Evolutionary conservation across 202 grass and related monocot genomes (phyloP).

Genomic region (Saccharum hybrid): DNA sequence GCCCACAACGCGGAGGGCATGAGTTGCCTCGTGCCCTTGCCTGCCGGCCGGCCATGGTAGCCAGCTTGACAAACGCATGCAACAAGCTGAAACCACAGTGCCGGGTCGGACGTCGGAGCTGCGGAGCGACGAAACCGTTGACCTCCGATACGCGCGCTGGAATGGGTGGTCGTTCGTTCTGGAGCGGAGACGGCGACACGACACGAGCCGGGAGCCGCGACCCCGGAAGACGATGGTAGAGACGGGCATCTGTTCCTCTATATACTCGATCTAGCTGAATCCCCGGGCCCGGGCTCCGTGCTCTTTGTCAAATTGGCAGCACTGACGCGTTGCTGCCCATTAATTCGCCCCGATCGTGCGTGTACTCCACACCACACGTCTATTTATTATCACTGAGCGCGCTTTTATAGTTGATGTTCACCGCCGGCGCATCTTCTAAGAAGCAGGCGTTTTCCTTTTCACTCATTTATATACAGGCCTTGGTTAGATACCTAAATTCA

Average conservation of each 20-base stretch:
- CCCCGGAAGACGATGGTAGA: too few relatives aligned
- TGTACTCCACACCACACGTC: not conserved
- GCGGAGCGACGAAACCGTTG: not conserved
- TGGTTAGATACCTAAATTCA: too few relatives aligned
- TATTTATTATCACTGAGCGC: not conserved
- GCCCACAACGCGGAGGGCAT: not conserved
- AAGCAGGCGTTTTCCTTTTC: too few relatives aligned
- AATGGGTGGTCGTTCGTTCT: not conserved
- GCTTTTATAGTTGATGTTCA: not conserved
- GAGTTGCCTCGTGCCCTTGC: not conserved
- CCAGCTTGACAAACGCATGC: not conserved
- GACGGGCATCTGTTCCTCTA: not conserved
- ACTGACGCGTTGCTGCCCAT: not conserved
- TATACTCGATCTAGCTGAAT: not conserved
- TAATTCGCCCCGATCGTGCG: not conserved
- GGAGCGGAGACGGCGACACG: not conserved
- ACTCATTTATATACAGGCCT: too few relatives aligned
- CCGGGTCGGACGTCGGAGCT: not conserved
- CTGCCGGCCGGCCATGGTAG: not conserved
- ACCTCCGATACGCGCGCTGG: not conserved
- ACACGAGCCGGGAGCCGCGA: not conserved
- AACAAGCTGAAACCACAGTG: not conserved
- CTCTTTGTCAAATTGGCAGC: not conserved
- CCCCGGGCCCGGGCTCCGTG: not conserved
- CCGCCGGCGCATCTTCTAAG: too few relatives aligned